phyloP scores from a whole-genome alignment of 2,329 filamentous ascomycete genomes.

The Aspergillus sp. region DNA sequence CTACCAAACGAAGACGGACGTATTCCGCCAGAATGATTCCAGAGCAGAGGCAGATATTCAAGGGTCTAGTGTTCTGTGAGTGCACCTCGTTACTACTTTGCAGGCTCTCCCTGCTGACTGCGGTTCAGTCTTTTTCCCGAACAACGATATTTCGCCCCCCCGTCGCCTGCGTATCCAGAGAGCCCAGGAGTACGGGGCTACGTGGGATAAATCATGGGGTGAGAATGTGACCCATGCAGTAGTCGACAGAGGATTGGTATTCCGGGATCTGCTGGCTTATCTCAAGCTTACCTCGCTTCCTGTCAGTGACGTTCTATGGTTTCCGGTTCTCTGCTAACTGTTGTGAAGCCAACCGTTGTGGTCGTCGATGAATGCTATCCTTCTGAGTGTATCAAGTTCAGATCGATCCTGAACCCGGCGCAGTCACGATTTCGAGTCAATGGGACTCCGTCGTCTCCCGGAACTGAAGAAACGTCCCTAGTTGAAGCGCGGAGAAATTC shows the following conservation, averaged over 20 bases:
- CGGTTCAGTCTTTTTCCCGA: constrained; percentile 60
- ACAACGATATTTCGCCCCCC: constrained; percentile 60
- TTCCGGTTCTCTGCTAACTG: constrained; percentile 8
- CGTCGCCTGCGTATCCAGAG: constrained; percentile 65
- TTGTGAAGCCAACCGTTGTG: constrained; percentile 18
- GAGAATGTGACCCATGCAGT: constrained; percentile 64
- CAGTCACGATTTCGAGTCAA: constrained; percentile 42
- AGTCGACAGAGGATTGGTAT: constrained; percentile 60
- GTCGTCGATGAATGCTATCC: constrained; percentile 64
- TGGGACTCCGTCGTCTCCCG: constrained; percentile 9
- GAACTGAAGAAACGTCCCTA: constrained; percentile 7
- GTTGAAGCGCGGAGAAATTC: constrained; percentile 8
- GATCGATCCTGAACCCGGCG: constrained; percentile 48
- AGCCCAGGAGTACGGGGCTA: constrained; percentile 64
- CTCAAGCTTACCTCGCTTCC: constrained; percentile 43
- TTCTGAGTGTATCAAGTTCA: constrained; percentile 56
- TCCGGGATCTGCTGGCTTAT: constrained; percentile 52
- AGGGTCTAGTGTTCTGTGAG: constrained; percentile 50
- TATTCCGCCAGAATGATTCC: constrained; percentile 39
- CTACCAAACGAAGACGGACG: constrained; percentile 21
- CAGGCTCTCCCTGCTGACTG: constrained; percentile 3
- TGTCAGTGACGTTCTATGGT: constrained; percentile 24
- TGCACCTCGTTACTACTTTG: constrained; percentile 1
- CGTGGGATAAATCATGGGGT: constrained; percentile 53
- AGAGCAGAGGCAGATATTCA: constrained; percentile 50